A percentile compares a stretch with the other conserved stretches of the same genome.
phyloP scores from a whole-genome alignment of 2,329 filamentous ascomycete species.

The Colletotrichum graminicola region DNA sequence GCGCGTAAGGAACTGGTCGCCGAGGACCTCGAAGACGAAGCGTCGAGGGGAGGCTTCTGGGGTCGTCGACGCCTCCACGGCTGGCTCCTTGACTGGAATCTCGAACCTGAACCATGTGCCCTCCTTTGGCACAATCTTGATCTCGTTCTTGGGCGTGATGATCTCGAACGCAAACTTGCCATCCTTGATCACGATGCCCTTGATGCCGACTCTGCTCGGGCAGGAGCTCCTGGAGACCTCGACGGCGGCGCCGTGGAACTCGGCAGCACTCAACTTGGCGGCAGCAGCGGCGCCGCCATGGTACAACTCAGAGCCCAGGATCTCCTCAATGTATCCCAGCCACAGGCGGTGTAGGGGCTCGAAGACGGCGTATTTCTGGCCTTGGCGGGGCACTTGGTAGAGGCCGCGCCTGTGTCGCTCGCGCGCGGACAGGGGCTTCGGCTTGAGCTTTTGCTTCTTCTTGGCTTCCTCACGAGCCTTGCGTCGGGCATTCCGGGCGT shows the following conservation, averaged over 20 bases:
- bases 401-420: slow-evolving; percentile 80
- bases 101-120: slow-evolving; percentile 86
- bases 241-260: slow-evolving; percentile 89
- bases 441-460: slow-evolving; percentile 63
- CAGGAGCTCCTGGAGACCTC: slow-evolving; percentile 87
- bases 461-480: slow-evolving; percentile 62
- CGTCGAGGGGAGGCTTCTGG: slow-evolving; percentile 48
- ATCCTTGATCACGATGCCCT: slow-evolving; percentile 90
- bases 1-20: slow-evolving; percentile 86
- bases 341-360: slow-evolving; percentile 83
- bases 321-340: slow-evolving; percentile 85
- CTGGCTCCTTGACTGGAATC: slow-evolving; percentile 61
- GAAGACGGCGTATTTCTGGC: slow-evolving; percentile 81
- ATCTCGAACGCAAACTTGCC: slow-evolving; percentile 88
- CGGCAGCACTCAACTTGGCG: slow-evolving; percentile 84
- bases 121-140: slow-evolving; percentile 91
- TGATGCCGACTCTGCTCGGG: slow-evolving; percentile 82
- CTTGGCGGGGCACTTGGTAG: slow-evolving; percentile 78
- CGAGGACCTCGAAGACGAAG: slow-evolving; percentile 86
- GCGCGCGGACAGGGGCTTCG: slow-evolving; percentile 80
- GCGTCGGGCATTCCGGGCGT: slow-evolving; percentile 69
- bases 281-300: slow-evolving; percentile 70
- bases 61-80: slow-evolving; percentile 37
- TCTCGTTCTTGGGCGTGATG: slow-evolving; percentile 75
- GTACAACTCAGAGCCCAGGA: slow-evolving; percentile 74